phyloP scores from a whole-genome alignment of 2,329 filamentous ascomycete genomes.

The Ceratocystiopsis brevicomis region DNA sequence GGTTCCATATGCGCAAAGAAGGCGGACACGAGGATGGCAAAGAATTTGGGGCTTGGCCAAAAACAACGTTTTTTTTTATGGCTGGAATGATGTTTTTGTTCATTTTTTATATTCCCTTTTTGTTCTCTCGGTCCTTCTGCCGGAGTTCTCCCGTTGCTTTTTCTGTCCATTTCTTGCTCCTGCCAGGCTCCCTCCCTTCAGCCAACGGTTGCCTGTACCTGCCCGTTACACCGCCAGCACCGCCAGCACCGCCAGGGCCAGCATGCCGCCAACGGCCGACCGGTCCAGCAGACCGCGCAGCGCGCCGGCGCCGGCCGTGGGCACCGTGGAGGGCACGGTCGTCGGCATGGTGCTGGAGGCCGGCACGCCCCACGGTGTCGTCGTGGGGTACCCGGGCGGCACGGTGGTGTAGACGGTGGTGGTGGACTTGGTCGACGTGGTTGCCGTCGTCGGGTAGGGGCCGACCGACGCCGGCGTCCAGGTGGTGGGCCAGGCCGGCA shows the following conservation, averaged over 20 bases:
- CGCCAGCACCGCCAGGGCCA: conserved; percentile 7
- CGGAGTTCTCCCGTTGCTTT: background rate
- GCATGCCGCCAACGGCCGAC: conserved; percentile 6
- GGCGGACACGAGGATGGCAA: too few relatives aligned
- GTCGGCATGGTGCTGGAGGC: background rate
- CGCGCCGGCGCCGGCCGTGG: conserved; percentile 8
- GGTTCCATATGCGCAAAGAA: too few relatives aligned
- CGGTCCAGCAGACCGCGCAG: conserved; percentile 6
- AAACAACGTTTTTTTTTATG: too few relatives aligned
- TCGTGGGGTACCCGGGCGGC: background rate
- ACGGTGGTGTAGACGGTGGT: background rate
- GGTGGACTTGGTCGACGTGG: background rate
- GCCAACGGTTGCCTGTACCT: background rate
- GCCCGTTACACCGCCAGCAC: conserved; percentile 7
- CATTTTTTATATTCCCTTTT: background rate
- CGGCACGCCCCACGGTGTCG: too few relatives aligned
- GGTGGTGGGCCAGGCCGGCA: conserved; percentile 6
- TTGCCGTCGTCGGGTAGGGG: background rate
- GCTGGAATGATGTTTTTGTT: background rate
- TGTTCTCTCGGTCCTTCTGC: too few relatives aligned
- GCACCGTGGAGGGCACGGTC: conserved; percentile 2
- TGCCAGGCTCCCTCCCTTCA: background rate
- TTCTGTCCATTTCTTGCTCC: background rate
- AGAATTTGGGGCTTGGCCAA: too few relatives aligned
- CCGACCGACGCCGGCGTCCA: conserved; percentile 1